Conservation (phyloP, 352 stramenopile genomes). For the Thraustochytrium sp. region DNA sequence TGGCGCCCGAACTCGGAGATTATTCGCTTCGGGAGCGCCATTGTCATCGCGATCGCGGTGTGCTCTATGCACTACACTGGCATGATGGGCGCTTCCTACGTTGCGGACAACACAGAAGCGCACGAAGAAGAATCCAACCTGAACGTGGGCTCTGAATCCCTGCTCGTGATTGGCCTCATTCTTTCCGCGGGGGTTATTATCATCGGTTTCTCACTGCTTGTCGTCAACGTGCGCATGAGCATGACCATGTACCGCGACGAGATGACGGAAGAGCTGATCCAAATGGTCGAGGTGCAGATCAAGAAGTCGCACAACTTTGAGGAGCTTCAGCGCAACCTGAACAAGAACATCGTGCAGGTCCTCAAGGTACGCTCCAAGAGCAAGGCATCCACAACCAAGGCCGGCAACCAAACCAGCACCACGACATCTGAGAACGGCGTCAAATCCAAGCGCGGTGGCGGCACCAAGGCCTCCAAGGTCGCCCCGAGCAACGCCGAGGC, state of each 20-base stretch:
- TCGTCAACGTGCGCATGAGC: neutral
- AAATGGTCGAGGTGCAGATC: neutral
- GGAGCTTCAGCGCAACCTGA: neutral
- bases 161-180: neutral
- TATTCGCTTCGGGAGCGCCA: neutral
- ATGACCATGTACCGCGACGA: neutral
- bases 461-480: too few species aligned
- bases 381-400: neutral
- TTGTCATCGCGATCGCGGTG: slow-evolving; percentile 7
- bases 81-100: neutral
- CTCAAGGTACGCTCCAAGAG: slow-evolving; percentile 1
- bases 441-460: neutral
- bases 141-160: neutral
- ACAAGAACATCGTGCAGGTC: slow-evolving; percentile 1
- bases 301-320: slow-evolving; percentile 3
- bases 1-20: neutral
- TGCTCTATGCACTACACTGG: slow-evolving; percentile 29
- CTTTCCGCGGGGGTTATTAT: neutral
- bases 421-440: neutral
- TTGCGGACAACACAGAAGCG: neutral
- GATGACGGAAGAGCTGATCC: neutral
- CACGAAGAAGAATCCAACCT: too few species aligned
- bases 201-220: neutral
- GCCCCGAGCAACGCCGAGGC: too few species aligned
- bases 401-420: neutral